Conservation (phyloP, 345 rosid species). For the Aethionema arabicum region DNA sequence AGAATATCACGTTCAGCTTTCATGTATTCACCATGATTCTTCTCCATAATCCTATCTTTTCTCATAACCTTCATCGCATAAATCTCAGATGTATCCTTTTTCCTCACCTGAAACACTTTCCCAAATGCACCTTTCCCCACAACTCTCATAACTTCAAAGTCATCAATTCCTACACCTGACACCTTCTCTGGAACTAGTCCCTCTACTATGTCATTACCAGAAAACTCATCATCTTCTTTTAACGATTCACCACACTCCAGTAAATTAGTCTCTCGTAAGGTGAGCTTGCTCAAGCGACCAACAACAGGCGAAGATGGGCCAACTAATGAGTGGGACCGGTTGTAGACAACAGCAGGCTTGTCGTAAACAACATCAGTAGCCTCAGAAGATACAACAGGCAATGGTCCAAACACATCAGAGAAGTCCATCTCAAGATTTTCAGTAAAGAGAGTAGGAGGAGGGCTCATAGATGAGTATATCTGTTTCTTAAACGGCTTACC, state of each 20-base stretch:
- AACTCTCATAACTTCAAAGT: conserved; percentile 83
- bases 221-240: conserved; percentile 43
- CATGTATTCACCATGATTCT: conserved; percentile 92
- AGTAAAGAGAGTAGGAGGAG: conserved; percentile 22
- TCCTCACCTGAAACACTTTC: conserved; percentile 89
- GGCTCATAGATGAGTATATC: conserved; percentile 30
- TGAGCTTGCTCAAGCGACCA: conserved; percentile 57
- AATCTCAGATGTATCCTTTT: conserved; percentile 75
- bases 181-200: conserved; percentile 2
- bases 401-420: conserved; percentile 43
- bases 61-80: conserved; percentile 99
- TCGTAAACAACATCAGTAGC: conserved; percentile 40
- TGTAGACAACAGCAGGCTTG: conserved; percentile 68
- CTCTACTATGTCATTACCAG: conserved; percentile 29
- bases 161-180: conserved; percentile 61
- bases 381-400: conserved; percentile 24
- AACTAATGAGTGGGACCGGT: conserved; percentile 83
- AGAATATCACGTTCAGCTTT: conserved; percentile 92
- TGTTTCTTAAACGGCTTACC: conserved; percentile 11
- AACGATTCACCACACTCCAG: conserved; percentile 39
- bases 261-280: conserved; percentile 41
- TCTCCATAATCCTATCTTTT: conserved; percentile 90
- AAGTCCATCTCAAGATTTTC: conserved; percentile 37
- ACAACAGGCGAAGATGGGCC: conserved; percentile 72
- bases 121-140: conserved; percentile 98